Base-by-base conservation (phyloP, 371 early-diverging fungal species). In the Rhizopus stolonifer region DNA sequence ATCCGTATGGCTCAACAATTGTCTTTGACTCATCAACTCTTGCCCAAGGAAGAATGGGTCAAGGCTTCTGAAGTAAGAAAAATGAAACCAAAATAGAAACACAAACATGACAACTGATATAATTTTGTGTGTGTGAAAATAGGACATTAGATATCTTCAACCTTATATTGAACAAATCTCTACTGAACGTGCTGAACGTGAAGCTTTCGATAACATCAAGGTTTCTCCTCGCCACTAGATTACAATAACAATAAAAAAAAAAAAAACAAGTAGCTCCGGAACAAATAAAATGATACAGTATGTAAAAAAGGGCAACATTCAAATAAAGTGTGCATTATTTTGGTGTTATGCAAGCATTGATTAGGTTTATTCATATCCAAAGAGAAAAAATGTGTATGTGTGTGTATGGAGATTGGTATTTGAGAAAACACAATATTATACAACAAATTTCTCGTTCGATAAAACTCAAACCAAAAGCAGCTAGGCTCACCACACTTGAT, bases 91-190 rank as follows among this genome's bases (percentile, higher is more conserved):
- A 15, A 45, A 22, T 38, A 31, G 17, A 7, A 43, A 44, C 23
- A 54, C n/a, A 46, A 45, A 25, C 32, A 29, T 17, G 17, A 22
- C 14, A 26, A 52, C 13, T 23, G 13, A 11, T 25, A 49, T 45
- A 7, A 39, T 26, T 46, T 11, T 36, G 21, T 54, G 4, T 29
- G 7, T 29, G 31, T 29, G 61, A 82, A 77, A 92, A 92, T 79
- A 72, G 72, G 73, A 73, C 55, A 58, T 66, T 58, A 80, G 88
- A 62, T 96, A 97, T 81, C 84, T 96, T 49, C 78, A 79, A 51
- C 95, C 95, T 23, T 65, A 88, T 64, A 81, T 97, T 61, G 85
- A 88, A 43, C 83, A 90, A 68, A 91, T 95, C 47, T 82, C 89
- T 63, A 74, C 74, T 54, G 98, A 97, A 74, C 71, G 80, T 63